Base-by-base conservation (phyloP, 2,329 filamentous ascomycete genomes). In the Coniochaeta pulveracea region DNA sequence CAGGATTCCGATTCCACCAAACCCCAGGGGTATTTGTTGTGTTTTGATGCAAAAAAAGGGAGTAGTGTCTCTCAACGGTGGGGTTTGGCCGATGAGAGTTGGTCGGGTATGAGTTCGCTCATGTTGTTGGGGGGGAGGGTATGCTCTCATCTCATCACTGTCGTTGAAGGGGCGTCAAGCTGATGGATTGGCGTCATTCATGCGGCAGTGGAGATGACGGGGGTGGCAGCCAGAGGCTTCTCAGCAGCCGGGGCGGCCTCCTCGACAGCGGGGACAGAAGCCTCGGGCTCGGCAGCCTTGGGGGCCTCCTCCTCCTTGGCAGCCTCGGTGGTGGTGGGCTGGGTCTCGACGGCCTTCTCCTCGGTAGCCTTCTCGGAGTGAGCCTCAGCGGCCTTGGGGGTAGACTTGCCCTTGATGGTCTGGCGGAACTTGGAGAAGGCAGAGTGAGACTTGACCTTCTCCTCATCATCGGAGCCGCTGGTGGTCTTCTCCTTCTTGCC, bases 401-500 rank as follows among this genome's bases (percentile, higher is more conserved):
- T 59, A 43, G 47, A 46, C 47, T 55, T 56, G 44, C 56, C 51
- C 54, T 67, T 69, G 58, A 72, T 69, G 43, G 67, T 71, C 48
- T 64, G 64, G 47, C 66, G 65, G 49, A 76, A 58, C 66, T 74
- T 74, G 40, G 70, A 75, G 65, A 76, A 76, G 46, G 59, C 52
- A 35, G 66, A 60, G 37, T 63, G 62, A 42, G 65, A 66, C 58
- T 66, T 63, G 40, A 53, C 47, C 63, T 71, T 71, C 57, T 73
- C 66, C 51, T 82, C 78, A 47, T 75, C 67, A 43, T 78, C 78
- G 2, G 69, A 69, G 22, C 60, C 49, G 28, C 62, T 54, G 16
- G 48, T 38, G 59, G 72, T 71, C 56, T 81, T 78, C 69, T 89
- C 89, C 72, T 85, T 81, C 48, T 24, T 26, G 60, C 84, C 76